Conservation (phyloP, 805 yeast species). For the Ogataea thermomethanolica region DNA sequence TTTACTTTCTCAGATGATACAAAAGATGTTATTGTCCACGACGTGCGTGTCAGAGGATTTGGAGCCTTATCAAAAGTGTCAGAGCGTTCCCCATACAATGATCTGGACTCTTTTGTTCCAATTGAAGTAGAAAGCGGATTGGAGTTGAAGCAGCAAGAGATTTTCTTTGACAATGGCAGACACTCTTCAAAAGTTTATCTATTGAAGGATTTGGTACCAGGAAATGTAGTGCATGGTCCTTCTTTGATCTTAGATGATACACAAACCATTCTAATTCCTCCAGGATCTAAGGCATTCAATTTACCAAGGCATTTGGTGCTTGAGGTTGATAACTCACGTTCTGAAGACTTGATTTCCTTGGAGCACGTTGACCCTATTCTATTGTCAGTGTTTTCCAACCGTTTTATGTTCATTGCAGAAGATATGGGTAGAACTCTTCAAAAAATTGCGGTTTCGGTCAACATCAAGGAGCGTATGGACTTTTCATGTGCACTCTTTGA, state of each 20-base stretch:
- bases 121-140: constrained; percentile 35
- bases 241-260: constrained; percentile 36
- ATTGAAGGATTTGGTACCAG: constrained; percentile 46
- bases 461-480: constrained; percentile 47
- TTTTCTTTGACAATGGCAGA: constrained; percentile 30
- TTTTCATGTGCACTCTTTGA: constrained; percentile 48
- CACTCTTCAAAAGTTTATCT: constrained; percentile 39
- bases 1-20: constrained; percentile 60
- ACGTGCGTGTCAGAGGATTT: constrained; percentile 55
- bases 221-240: constrained; percentile 50
- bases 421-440: constrained; percentile 46
- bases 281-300: constrained; percentile 32
- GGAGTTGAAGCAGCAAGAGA: constrained; percentile 37
- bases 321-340: constrained; percentile 20
- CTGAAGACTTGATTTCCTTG: constrained; percentile 36
- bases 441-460: constrained; percentile 43
- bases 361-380: constrained; percentile 43
- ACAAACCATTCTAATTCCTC: constrained; percentile 37
- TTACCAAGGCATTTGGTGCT: constrained; percentile 34
- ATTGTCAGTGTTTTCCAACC: constrained; percentile 41
- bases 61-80: constrained; percentile 45
- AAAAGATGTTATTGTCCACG: constrained; percentile 58
- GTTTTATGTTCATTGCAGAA: constrained; percentile 51
- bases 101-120: constrained; percentile 46
- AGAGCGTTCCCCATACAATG: constrained; percentile 19